These are phyloP conservation scores for Fusarium zealandicum DNA, from an alignment of 2,329 filamentous ascomycete species.

Conservation along the genomic window DNA sequence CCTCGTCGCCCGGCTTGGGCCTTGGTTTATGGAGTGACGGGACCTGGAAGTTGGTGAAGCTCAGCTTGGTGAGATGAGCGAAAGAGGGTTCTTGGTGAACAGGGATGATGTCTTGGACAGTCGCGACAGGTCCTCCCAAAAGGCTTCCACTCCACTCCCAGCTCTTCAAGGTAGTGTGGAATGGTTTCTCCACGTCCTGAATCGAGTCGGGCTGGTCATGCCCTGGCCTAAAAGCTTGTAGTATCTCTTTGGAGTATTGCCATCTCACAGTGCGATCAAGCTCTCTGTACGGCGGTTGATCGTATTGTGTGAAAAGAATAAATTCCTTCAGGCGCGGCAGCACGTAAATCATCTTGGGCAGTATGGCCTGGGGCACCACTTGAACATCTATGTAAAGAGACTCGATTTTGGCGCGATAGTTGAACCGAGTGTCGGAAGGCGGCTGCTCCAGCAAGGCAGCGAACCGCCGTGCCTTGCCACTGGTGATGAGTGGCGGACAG, in stretches of 20 bases:
- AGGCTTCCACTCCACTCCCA: slow-evolving; percentile 70
- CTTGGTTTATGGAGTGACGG: slow-evolving; percentile 54
- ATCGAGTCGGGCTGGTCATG: slow-evolving; percentile 48
- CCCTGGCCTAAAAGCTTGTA: slow-evolving; percentile 66
- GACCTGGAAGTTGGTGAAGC: slow-evolving; percentile 69
- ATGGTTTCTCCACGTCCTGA: slow-evolving; percentile 41
- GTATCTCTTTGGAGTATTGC: slow-evolving; percentile 72
- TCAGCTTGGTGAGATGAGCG: slow-evolving; percentile 60
- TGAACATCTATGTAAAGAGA: slow-evolving; percentile 75
- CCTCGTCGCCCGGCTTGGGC: slow-evolving; percentile 43
- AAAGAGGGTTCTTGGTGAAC: slow-evolving; percentile 67
- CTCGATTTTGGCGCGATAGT: slow-evolving; percentile 76
- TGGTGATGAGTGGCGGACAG: slow-evolving; percentile 66
- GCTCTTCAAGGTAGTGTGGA: slow-evolving; percentile 52
- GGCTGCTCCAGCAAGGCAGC: slow-evolving; percentile 62
- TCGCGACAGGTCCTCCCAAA: slow-evolving; percentile 53
- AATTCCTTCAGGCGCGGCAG: slow-evolving; percentile 73
- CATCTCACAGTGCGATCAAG: slow-evolving; percentile 67
- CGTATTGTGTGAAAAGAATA: slow-evolving; percentile 74
- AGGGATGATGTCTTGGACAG: slow-evolving; percentile 56
- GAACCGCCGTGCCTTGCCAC: slow-evolving; percentile 55
- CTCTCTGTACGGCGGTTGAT: slow-evolving; percentile 70
- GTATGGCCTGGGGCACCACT: slow-evolving; percentile 55
- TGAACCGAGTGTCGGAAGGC: slow-evolving; percentile 57
- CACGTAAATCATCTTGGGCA: slow-evolving; percentile 64